These are phyloP conservation scores for Plasmodium reichenowi DNA, from an alignment of 169 alveolate genomes.

Conservation along the genomic window DNA sequence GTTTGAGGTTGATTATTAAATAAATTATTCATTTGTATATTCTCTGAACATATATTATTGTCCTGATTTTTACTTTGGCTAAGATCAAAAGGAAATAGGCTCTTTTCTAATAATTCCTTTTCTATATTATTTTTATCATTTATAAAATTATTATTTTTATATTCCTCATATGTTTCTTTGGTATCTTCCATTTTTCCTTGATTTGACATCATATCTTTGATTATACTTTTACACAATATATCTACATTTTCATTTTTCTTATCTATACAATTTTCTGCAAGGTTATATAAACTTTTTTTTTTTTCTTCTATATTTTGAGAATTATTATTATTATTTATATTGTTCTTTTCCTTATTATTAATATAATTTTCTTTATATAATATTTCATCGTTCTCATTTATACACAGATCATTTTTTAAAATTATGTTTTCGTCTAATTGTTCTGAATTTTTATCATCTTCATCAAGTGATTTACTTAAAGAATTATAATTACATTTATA, in stretches of 20 bases:
- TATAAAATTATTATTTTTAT: background rate
- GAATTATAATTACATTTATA: too few relatives aligned
- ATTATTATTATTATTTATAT: too few relatives aligned
- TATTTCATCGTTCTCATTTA: too few relatives aligned
- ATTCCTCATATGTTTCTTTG: background rate
- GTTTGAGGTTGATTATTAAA: constrained; percentile 18
- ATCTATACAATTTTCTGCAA: background rate
- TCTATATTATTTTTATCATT: constrained; percentile 19
- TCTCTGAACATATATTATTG: constrained; percentile 26
- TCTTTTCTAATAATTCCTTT: constrained; percentile 26
- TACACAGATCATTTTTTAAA: too few relatives aligned
- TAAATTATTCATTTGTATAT: constrained; percentile 59
- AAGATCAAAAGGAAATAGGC: constrained; percentile 21
- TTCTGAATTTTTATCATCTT: too few relatives aligned
- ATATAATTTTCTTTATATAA: too few relatives aligned
- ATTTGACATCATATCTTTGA: background rate
- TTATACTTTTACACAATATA: background rate
- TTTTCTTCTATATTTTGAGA: too few relatives aligned
- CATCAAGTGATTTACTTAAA: too few relatives aligned
- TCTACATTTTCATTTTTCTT: background rate
- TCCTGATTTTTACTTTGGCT: constrained; percentile 7
- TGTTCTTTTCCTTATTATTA: too few relatives aligned
- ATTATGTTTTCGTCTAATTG: too few relatives aligned
- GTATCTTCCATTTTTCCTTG: too few relatives aligned
- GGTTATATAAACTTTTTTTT: too few relatives aligned